Evolutionary conservation across 306 rosid genomes (phyloP).

Genomic region (Prunus dulcis): DNA sequence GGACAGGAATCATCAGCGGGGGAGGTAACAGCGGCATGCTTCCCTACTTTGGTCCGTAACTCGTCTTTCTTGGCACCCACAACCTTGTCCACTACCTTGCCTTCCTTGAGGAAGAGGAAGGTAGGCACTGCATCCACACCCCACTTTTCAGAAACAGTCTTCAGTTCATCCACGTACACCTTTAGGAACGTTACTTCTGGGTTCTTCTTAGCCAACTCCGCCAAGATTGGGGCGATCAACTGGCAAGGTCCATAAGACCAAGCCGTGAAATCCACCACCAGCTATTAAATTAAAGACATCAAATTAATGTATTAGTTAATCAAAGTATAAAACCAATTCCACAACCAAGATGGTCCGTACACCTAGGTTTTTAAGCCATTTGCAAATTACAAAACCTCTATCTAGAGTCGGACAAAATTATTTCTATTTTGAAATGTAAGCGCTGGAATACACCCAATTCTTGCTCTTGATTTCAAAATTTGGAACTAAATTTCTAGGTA

Average conservation of each 20-base stretch:
- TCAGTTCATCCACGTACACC: constrained; percentile 83
- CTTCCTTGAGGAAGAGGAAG: constrained; percentile 75
- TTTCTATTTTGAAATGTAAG: not conserved
- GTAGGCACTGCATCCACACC: constrained; percentile 73
- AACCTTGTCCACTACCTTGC: constrained; percentile 54
- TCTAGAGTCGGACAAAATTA: not conserved
- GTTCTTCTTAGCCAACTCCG: constrained; percentile 50
- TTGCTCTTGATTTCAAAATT: not conserved
- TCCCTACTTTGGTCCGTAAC: constrained; percentile 24
- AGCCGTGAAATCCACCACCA: constrained; percentile 93
- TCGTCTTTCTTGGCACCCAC: constrained; percentile 69
- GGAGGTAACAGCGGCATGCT: constrained; percentile 40
- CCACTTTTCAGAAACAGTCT: constrained; percentile 59
- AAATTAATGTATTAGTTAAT: not conserved
- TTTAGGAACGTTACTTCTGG: constrained; percentile 56
- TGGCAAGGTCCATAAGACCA: constrained; percentile 93
- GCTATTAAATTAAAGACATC: constrained; percentile 26
- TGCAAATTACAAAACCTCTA: not conserved
- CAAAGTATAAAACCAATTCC: not conserved
- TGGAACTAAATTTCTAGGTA: not conserved
- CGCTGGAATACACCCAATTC: not conserved
- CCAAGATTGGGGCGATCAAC: constrained; percentile 60
- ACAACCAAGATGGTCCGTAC: too few species aligned
- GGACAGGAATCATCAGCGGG: constrained; percentile 1
- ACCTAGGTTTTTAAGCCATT: not conserved